These are phyloP conservation scores for Allium sativum DNA, from an alignment of 106 monocot species.

Conservation along the genomic window DNA sequence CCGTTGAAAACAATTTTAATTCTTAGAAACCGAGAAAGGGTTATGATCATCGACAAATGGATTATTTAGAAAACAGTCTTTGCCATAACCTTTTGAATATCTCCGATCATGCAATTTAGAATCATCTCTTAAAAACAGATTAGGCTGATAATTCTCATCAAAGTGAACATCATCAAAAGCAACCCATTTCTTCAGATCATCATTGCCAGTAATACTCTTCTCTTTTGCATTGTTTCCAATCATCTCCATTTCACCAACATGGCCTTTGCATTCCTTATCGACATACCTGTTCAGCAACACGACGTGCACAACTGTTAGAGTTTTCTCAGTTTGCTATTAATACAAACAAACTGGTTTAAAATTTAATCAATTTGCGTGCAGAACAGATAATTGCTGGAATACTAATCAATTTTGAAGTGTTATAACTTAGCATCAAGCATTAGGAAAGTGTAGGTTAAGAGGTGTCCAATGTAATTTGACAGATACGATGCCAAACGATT, in stretches of 20 bases:
- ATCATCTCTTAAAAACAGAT: constrained; percentile 29
- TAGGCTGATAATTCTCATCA: constrained; percentile 52
- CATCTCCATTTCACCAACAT: constrained; percentile 54
- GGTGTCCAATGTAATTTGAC: too few species aligned
- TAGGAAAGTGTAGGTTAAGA: too few species aligned
- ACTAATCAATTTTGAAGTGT: too few species aligned
- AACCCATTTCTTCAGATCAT: constrained; percentile 20
- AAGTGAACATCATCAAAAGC: constrained; percentile 23
- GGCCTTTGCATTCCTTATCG: constrained; percentile 76
- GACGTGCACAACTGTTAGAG: constrained; percentile 15
- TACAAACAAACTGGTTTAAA: too few species aligned
- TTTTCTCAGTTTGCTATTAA: too few species aligned
- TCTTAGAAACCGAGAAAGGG: too few species aligned
- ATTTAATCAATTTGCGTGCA: too few species aligned
- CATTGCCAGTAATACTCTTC: constrained; percentile 6
- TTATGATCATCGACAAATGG: constrained; percentile 20
- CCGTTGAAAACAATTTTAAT: too few species aligned
- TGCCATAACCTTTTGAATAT: not conserved
- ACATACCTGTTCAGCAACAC: constrained; percentile 61
- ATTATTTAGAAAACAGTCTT: constrained; percentile 14
- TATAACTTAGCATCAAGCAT: too few species aligned
- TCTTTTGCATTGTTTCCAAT: constrained; percentile 8
- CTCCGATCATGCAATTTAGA: not conserved
- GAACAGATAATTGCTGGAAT: too few species aligned
- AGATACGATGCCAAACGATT: too few species aligned